Conservation (phyloP, 140 eudicot species). For the Bidens hawaiensis region DNA sequence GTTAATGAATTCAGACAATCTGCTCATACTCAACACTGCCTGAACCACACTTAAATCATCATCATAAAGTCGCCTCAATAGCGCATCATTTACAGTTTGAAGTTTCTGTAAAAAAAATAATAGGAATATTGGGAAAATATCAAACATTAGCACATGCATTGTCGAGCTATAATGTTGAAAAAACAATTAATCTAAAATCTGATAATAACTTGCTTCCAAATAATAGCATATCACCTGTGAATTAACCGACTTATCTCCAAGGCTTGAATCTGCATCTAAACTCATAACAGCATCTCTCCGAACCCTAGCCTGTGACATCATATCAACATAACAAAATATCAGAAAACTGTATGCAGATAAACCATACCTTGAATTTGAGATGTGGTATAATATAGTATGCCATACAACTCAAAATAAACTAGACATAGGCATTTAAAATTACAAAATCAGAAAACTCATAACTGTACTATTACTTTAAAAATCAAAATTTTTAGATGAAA, state of each 20-base stretch:
- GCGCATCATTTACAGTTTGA: conserved; percentile 58
- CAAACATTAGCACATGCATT: conserved; percentile 14
- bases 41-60: conserved; percentile 82
- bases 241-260: conserved; percentile 36
- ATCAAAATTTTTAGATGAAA: not conserved
- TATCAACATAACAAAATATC: conserved; percentile 10
- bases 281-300: conserved; percentile 58
- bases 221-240: conserved; percentile 46
- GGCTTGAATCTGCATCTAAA: conserved; percentile 45
- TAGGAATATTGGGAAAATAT: not conserved
- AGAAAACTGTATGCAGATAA: not conserved
- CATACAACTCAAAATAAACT: not conserved
- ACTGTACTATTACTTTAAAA: not conserved
- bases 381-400: not conserved
- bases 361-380: not conserved
- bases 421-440: not conserved
- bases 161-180: conserved; percentile 13
- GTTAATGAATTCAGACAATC: conserved; percentile 47
- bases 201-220: not conserved
- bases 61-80: conserved; percentile 67
- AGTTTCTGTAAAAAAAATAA: conserved; percentile 45
- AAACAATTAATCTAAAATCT: not conserved
- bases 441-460: not conserved
- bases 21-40: conserved; percentile 53
- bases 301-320: conserved; percentile 58